A percentile compares a stretch with the other conserved stretches of the same genome.
These are phyloP conservation scores for Vigna mungo DNA, from an alignment of 306 rosid species.

Conservation along the genomic window DNA sequence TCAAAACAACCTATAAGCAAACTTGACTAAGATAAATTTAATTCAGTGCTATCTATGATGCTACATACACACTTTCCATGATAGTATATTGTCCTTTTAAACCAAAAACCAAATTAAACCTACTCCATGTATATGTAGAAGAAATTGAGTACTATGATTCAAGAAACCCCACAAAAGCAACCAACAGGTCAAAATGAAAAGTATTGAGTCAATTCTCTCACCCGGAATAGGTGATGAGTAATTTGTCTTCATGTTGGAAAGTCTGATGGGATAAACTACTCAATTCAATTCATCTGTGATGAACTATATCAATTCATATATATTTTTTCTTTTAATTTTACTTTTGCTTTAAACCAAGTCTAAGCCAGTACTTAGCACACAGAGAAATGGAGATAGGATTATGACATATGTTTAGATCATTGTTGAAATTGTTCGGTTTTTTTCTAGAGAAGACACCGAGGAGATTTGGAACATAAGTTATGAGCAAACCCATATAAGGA, in stretches of 20 bases:
- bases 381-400: background rate
- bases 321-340: slow-evolving; percentile 27
- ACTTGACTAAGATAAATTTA: slow-evolving; percentile 33
- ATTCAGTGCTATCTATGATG: background rate
- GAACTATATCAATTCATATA: background rate
- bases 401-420: slow-evolving; percentile 4
- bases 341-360: slow-evolving; percentile 3
- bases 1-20: slow-evolving; percentile 41
- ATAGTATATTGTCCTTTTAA: slow-evolving; percentile 8
- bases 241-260: background rate
- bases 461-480: too few relatives aligned
- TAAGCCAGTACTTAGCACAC: background rate
- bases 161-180: slow-evolving; percentile 5
- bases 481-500: too few relatives aligned
- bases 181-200: slow-evolving; percentile 21
- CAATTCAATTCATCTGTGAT: slow-evolving; percentile 12
- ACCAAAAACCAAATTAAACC: slow-evolving; percentile 22
- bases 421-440: background rate
- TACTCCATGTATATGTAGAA: slow-evolving; percentile 6
- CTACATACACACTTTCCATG: slow-evolving; percentile 1
- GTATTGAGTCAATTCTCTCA: background rate
- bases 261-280: slow-evolving; percentile 7
- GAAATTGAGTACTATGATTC: background rate
- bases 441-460: too few relatives aligned
- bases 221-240: slow-evolving; percentile 21